phyloP scores from a whole-genome alignment of 257 asterid genomes.

The Nicotiana undulata region DNA sequence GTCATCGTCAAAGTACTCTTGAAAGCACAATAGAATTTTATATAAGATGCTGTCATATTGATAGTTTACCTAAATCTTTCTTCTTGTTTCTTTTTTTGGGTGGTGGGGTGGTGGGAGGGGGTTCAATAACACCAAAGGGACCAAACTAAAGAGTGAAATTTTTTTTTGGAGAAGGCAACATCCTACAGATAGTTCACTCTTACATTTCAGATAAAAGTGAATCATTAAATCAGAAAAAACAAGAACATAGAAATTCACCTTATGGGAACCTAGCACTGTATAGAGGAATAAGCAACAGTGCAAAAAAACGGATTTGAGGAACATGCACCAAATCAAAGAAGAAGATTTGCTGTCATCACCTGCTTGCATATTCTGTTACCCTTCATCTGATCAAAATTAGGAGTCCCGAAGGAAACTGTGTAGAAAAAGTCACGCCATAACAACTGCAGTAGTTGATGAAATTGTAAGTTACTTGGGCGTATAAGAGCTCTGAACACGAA shows the following conservation, averaged over 20 bases:
- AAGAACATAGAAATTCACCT: background rate
- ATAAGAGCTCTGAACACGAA: background rate
- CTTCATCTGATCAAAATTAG: conserved; percentile 77
- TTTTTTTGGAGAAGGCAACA: background rate
- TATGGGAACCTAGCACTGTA: background rate
- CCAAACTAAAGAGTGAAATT: background rate
- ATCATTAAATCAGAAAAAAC: background rate
- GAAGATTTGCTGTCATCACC: conserved; percentile 31
- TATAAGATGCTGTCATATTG: background rate
- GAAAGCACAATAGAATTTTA: background rate
- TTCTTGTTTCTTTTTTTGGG: background rate
- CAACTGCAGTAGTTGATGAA: conserved; percentile 43
- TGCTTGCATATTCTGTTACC: conserved; percentile 86
- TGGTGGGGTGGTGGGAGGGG: background rate
- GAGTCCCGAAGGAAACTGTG: conserved; percentile 79
- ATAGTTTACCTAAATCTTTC: background rate
- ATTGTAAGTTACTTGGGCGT: conserved; percentile 14
- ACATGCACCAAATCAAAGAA: conserved; percentile 4
- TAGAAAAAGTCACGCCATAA: conserved; percentile 95
- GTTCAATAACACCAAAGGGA: background rate
- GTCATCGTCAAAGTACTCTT: background rate
- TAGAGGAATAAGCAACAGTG: background rate
- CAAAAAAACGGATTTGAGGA: background rate
- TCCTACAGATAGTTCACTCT: background rate
- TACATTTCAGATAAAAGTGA: background rate